Evolutionary conservation across 345 rosid species (phyloP).

Genomic region (Gossypium arboreum): DNA sequence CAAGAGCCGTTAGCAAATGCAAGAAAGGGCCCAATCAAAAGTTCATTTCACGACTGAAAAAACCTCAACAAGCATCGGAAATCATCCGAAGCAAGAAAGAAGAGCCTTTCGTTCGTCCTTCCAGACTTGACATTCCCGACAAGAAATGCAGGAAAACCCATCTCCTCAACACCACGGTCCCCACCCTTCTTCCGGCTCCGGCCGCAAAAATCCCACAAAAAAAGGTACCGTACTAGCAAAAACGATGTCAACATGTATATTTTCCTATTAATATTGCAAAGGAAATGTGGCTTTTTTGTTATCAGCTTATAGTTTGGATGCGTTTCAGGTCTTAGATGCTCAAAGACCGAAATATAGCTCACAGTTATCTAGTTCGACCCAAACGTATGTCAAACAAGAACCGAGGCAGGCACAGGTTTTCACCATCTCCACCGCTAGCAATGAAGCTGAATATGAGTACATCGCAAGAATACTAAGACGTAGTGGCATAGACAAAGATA

Average conservation of each 20-base stretch:
- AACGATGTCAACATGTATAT: neutral
- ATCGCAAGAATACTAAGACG: constrained; percentile 48
- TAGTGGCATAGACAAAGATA: constrained; percentile 45
- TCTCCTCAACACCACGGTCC: constrained; percentile 39
- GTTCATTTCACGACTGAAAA: constrained; percentile 35
- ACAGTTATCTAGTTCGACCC: constrained; percentile 60
- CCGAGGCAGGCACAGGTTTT: constrained; percentile 20
- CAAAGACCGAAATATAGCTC: constrained; percentile 46
- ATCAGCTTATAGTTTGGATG: neutral
- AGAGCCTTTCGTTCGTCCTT: constrained; percentile 56
- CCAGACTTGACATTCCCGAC: constrained; percentile 42
- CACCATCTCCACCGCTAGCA: constrained; percentile 7
- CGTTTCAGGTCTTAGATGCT: constrained; percentile 14
- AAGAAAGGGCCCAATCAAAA: constrained; percentile 32
- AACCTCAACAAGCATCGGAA: constrained; percentile 42
- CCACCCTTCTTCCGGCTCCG: constrained; percentile 56
- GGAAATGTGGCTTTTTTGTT: neutral
- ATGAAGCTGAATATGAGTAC: constrained; percentile 48
- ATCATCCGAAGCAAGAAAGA: constrained; percentile 52
- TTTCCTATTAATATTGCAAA: neutral
- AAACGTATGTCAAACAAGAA: constrained; percentile 42
- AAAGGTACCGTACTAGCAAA: constrained; percentile 35
- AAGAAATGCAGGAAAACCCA: constrained; percentile 56
- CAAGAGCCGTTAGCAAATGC: constrained; percentile 32
- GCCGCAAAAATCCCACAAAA: constrained; percentile 46